Evolutionary conservation across 306 rosid species (phyloP).

Genomic region (Trifolium fragiferum): DNA sequence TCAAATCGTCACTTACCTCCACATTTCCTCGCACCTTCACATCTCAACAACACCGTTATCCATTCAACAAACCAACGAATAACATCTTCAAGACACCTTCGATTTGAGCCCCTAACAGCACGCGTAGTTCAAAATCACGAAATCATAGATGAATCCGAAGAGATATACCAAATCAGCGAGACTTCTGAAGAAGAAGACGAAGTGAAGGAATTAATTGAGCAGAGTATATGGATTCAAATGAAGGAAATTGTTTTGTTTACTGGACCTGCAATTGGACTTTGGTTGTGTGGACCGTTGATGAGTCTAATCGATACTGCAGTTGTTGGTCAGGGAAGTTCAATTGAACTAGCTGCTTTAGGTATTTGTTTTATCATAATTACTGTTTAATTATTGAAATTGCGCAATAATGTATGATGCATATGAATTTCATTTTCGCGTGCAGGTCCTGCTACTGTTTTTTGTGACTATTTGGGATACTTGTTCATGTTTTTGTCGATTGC

Average conservation of each 20-base stretch:
- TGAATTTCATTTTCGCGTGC: constrained; percentile 35
- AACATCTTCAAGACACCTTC: not conserved
- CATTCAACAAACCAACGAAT: constrained; percentile 40
- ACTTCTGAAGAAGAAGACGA: constrained; percentile 7
- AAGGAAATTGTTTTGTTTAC: constrained; percentile 71
- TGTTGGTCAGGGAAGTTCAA: constrained; percentile 86
- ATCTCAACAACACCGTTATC: constrained; percentile 1
- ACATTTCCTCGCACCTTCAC: constrained; percentile 25
- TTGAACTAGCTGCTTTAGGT: constrained; percentile 95
- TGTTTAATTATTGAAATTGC: not conserved
- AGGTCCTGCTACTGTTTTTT: constrained; percentile 91
- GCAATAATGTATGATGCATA: not conserved
- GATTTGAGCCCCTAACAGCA: constrained; percentile 10
- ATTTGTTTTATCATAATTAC: not conserved
- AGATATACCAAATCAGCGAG: not conserved
- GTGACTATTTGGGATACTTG: constrained; percentile 71
- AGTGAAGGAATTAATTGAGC: constrained; percentile 50
- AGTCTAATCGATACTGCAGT: constrained; percentile 89
- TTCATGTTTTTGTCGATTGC: constrained; percentile 95
- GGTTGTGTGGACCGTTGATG: constrained; percentile 89
- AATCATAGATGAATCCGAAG: not conserved
- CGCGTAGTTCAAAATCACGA: constrained; percentile 35
- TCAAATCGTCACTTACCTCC: constrained; percentile 18
- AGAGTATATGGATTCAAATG: constrained; percentile 68
- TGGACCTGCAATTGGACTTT: constrained; percentile 82